These are phyloP conservation scores for Hortaea werneckii DNA, from an alignment of 2,329 filamentous ascomycete genomes.

Conservation along the genomic window DNA sequence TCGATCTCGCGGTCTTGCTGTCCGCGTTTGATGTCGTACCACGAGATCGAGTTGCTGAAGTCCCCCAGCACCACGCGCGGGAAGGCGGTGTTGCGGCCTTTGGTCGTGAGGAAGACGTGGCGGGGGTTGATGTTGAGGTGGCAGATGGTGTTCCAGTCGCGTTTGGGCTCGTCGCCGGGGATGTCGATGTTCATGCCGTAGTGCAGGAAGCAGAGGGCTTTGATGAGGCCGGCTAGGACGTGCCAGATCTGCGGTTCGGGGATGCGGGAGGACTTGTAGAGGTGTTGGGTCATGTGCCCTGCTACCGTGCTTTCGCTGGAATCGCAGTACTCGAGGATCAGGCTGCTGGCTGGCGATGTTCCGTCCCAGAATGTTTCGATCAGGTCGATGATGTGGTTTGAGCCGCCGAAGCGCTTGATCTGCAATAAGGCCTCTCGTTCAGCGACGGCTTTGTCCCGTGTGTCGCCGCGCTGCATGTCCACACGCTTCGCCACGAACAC, in stretches of 20 bases:
- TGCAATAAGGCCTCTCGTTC: constrained; percentile 10
- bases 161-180: neutral
- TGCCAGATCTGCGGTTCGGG: constrained; percentile 11
- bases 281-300: constrained; percentile 8
- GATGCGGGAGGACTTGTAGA: neutral
- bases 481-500: constrained; percentile 10
- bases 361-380: constrained; percentile 6
- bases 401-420: constrained; percentile 3
- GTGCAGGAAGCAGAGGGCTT: constrained; percentile 24
- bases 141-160: constrained; percentile 11
- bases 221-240: constrained; percentile 6
- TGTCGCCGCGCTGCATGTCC: neutral
- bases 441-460: constrained; percentile 1
- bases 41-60: constrained; percentile 9
- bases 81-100: neutral
- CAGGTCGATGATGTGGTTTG: constrained; percentile 6
- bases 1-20: neutral
- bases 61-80: constrained; percentile 11
- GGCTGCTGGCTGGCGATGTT: neutral
- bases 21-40: constrained; percentile 6
- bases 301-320: constrained; percentile 2
- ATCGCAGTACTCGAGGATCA: constrained; percentile 15
- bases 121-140: constrained; percentile 12
- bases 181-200: constrained; percentile 5
- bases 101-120: constrained; percentile 8